Evolutionary conservation across 495 filamentous ascomycete species (phyloP), one percentile per base, ranked within the genome.

Genomic region (Bombardia bombarda): DNA sequence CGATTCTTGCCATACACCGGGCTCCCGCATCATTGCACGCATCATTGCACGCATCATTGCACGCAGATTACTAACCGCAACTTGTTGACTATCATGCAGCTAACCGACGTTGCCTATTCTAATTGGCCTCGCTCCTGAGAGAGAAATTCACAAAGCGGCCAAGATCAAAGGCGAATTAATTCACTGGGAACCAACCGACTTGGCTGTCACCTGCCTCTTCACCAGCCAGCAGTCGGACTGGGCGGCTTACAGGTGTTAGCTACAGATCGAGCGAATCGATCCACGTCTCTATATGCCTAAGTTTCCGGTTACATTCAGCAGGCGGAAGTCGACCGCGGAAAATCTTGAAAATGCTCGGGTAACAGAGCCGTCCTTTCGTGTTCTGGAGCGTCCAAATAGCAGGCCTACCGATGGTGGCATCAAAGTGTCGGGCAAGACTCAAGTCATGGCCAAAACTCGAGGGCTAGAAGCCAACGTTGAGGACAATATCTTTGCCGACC

Each of bases 401-500:
- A 70, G 67, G 41, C 57, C 65, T 1, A 69, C 72, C 26, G 70
- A 73, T 45, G 58, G 63, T 32, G 61, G 61, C 26, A 57, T 45
- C 17, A 61, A 56, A 32, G 41, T 65, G 28, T 47, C 60, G 7
- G 47, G 44, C 33, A 57, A 47, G 40, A 56, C 56, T 33, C 57
- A 60, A 17, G 36, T 52, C 32, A 40, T 55, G 32, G 42, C 53
- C 38, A 57, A 43, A 28, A 45, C 56, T 23, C 57, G 40, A 22
- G 41, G 45, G 19, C 49, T 57, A 10, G 63, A 68, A 20, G 56
- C 59, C 46, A 65, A 41, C 47, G 65, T 54, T 47, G 72, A 67
- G 34, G 77, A 69, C 65, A 83, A 70, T 65, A 80, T 70, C 40
- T 77, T 78, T 49, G 70, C 69, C 19, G 67, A 66, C 41, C 55